A percentile compares a stretch with the other conserved stretches of the same genome.
Conservation (phyloP, 768 basidiomycete genomes). For the Coprinopsis marcescibilis region DNA sequence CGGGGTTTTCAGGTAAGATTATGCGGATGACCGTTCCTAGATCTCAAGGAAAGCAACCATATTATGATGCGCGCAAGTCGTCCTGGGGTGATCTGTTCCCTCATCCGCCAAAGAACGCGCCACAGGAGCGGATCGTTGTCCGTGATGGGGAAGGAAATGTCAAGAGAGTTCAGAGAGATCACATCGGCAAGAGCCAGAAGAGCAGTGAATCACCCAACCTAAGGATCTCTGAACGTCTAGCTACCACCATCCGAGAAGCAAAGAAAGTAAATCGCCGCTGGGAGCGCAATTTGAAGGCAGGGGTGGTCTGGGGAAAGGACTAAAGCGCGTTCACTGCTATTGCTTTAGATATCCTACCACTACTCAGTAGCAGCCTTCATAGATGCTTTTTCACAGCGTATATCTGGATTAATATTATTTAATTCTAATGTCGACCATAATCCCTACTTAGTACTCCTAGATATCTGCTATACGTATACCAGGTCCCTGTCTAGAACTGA, state of each 20-base stretch:
- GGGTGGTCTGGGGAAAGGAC: slow-evolving; percentile 16
- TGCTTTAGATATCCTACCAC: slow-evolving; percentile 9
- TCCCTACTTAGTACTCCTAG: slow-evolving; percentile 28
- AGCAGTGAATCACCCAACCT: background rate
- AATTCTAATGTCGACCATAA: slow-evolving; percentile 11
- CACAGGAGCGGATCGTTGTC: slow-evolving; percentile 52
- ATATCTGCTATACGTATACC: slow-evolving; percentile 82
- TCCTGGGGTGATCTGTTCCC: slow-evolving; percentile 96
- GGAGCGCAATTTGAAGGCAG: slow-evolving; percentile 22
- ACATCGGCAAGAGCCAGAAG: slow-evolving; percentile 48
- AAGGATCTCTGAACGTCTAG: slow-evolving; percentile 12
- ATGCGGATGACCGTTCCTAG: slow-evolving; percentile 89
- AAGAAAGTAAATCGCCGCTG: slow-evolving; percentile 17
- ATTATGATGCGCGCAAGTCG: slow-evolving; percentile 91
- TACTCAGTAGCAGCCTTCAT: background rate
- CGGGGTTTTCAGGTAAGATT: slow-evolving; percentile 59
- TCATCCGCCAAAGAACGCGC: slow-evolving; percentile 73
- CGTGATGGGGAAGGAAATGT: slow-evolving; percentile 23
- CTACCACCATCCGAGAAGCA: slow-evolving; percentile 18
- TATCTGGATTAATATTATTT: slow-evolving; percentile 10
- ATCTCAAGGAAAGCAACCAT: slow-evolving; percentile 93
- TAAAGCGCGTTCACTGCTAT: background rate
- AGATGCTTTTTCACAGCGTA: too few relatives aligned
- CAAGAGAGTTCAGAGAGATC: slow-evolving; percentile 28
- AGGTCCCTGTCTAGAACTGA: slow-evolving; percentile 86